These are phyloP conservation scores for Penicillium sp. DNA, from an alignment of 2,329 filamentous ascomycete genomes.

Conservation along the genomic window DNA sequence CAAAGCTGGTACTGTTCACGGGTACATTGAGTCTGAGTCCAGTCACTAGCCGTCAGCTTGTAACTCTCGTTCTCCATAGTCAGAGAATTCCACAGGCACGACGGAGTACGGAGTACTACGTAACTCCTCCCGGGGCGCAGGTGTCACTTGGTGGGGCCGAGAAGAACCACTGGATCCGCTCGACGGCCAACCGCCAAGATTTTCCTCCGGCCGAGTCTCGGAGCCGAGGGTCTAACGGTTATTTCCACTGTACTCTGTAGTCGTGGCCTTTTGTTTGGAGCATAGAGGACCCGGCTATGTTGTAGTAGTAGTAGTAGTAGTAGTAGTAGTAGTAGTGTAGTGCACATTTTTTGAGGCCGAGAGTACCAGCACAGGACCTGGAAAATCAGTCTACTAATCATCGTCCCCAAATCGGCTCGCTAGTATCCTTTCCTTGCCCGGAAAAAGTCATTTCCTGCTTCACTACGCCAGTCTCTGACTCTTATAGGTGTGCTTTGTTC, in stretches of 20 bases:
- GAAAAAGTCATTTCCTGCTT: slow-evolving; percentile 19
- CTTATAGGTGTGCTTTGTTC: neutral
- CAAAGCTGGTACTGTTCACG: neutral
- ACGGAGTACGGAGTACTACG: too few relatives aligned
- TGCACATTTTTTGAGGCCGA: neutral
- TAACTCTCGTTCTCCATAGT: neutral
- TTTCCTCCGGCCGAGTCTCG: slow-evolving; percentile 28
- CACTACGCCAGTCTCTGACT: neutral
- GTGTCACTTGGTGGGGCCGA: neutral
- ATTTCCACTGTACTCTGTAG: too few relatives aligned
- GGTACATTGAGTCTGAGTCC: neutral
- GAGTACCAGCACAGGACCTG: neutral
- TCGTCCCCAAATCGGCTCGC: neutral
- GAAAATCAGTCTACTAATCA: neutral
- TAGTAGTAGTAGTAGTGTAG: neutral
- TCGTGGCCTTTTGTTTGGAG: neutral
- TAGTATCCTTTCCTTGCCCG: neutral
- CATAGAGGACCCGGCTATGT: neutral
- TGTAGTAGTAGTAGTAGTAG: neutral
- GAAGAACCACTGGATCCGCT: neutral
- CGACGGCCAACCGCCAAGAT: neutral
- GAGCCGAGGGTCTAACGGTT: slow-evolving; percentile 17
- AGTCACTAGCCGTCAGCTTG: too few relatives aligned
- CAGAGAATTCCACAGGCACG: neutral
- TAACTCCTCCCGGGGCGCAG: neutral